Base-by-base conservation (phyloP, 2,329 filamentous ascomycete genomes). In the Cordyceps cateniannulata region DNA sequence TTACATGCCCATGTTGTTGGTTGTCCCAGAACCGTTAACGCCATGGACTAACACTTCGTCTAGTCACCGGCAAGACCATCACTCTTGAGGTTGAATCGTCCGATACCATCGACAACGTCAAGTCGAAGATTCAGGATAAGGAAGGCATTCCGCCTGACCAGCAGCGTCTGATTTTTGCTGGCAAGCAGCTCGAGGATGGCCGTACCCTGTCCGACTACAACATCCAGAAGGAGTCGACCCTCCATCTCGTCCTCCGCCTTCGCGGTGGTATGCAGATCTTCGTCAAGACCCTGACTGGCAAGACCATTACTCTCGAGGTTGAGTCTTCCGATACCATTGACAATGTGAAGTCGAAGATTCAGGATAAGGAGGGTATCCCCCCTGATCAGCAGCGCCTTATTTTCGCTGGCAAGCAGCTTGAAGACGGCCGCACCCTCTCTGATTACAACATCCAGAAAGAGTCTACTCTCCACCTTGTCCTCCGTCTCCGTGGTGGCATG, bases 381-480 rank as follows among this genome's bases (percentile, higher is more conserved):
- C 93, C 93, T 9, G 93, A 96, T 72, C 93, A 97, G 76, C 93
- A 97, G 80, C 93, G 92, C 69, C 76, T 97, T 66, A 97, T 96
- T 73, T 97, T 97, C 68, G 92, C 93, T 54, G 93, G 93, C 61
- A 97, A 97, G 84, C 93, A 97, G 75, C 85, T 96, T 12, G 93
- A 97, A 75, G 93, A 97, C 68, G 93, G 93, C 64, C 91, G 93
- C 59, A 96, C 92, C 29, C 81, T 96, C 0, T 88, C 85, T 63
- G 92, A 96, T 75, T 96, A 96, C 85, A 96, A 96, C 79, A 96
- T 96, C 58, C 92, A 96, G 77, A 96, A 96, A 81, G 91, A 96
- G 73, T 89, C 85, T 0, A 96, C 90, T 1, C 86, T 96, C 1
- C 91, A 95, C 71, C 79, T 95, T 54, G 91, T 95, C 63, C 88